Evolutionary conservation across 805 yeast genomes (phyloP).

Genomic region (Tetrapisispora iriomotensis): DNA sequence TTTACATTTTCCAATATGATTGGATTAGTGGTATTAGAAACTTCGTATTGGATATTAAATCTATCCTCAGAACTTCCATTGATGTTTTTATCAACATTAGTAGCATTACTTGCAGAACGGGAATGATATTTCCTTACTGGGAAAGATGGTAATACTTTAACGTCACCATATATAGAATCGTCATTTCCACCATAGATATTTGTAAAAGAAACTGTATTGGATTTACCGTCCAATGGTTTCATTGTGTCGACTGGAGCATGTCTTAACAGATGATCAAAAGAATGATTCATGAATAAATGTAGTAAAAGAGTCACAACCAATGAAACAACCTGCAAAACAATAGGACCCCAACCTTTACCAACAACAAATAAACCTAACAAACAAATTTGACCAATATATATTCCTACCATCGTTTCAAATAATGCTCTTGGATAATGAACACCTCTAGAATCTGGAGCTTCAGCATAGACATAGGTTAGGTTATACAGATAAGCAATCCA

Average conservation of each 20-base stretch:
- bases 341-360: conserved; percentile 93
- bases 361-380: conserved; percentile 78
- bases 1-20: background rate
- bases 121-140: conserved; percentile 23
- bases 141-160: conserved; percentile 25
- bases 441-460: conserved; percentile 70
- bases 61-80: background rate
- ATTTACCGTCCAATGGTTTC: conserved; percentile 66
- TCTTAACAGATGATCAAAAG: conserved; percentile 53
- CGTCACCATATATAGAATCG: conserved; percentile 9
- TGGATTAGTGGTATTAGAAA: background rate
- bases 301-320: conserved; percentile 56
- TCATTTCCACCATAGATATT: conserved; percentile 22
- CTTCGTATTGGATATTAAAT: background rate
- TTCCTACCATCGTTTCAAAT: conserved; percentile 79
- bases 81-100: conserved; percentile 4
- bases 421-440: conserved; percentile 79
- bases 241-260: conserved; percentile 62
- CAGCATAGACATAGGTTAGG: conserved; percentile 57
- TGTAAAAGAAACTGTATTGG: conserved; percentile 46
- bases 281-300: conserved; percentile 52
- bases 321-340: conserved; percentile 62
- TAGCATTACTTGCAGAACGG: conserved; percentile 1
- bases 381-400: conserved; percentile 82
- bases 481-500: conserved; percentile 76